A percentile compares a stretch with the other conserved stretches of the same genome.
phyloP scores from a whole-genome alignment of 129 eudicot species.

The Rutidosis leptorrhynchoides region DNA sequence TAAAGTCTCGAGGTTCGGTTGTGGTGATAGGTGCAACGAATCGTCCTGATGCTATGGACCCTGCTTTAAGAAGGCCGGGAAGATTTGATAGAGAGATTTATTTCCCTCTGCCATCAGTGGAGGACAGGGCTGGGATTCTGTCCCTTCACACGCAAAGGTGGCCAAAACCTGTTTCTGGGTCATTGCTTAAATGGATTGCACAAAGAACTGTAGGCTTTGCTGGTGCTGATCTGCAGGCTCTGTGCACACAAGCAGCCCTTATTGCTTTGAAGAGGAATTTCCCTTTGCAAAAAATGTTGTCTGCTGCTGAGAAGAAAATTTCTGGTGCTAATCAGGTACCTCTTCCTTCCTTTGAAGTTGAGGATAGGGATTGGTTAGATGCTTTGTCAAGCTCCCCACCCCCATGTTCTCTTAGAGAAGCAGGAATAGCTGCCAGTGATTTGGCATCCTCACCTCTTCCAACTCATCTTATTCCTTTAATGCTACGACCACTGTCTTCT shows the following conservation, averaged over 20 bases:
- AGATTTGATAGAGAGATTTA: conserved; percentile 94
- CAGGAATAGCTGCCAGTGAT: conserved; percentile 82
- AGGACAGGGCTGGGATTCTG: conserved; percentile 85
- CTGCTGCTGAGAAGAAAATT: conserved; percentile 63
- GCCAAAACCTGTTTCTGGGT: conserved; percentile 75
- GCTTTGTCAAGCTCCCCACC: conserved; percentile 86
- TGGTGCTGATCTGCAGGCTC: conserved; percentile 98
- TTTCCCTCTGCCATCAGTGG: conserved; percentile 72
- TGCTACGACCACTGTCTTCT: conserved; percentile 56
- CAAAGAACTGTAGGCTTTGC: conserved; percentile 84
- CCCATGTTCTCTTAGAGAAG: conserved; percentile 92
- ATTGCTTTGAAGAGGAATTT: conserved; percentile 71
- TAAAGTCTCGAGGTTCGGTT: conserved; percentile 96
- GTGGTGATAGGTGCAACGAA: conserved; percentile 97
- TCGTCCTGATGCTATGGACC: conserved; percentile 96
- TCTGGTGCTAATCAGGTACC: conserved; percentile 44
- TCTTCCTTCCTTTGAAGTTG: conserved; percentile 68
- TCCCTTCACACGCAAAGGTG: conserved; percentile 86
- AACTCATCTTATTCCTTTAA: conserved; percentile 61
- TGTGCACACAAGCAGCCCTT: conserved; percentile 93
- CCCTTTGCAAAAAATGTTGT: conserved; percentile 58
- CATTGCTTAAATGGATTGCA: conserved; percentile 66
- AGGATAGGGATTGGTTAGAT: conserved; percentile 88
- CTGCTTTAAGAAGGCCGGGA: conserved; percentile 96
- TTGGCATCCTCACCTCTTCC: conserved; percentile 63